A percentile compares a stretch with the other conserved stretches of the same genome.
Evolutionary conservation across 2,329 filamentous ascomycete genomes (phyloP).

Genomic region (Dactylonectria macrodidyma): DNA sequence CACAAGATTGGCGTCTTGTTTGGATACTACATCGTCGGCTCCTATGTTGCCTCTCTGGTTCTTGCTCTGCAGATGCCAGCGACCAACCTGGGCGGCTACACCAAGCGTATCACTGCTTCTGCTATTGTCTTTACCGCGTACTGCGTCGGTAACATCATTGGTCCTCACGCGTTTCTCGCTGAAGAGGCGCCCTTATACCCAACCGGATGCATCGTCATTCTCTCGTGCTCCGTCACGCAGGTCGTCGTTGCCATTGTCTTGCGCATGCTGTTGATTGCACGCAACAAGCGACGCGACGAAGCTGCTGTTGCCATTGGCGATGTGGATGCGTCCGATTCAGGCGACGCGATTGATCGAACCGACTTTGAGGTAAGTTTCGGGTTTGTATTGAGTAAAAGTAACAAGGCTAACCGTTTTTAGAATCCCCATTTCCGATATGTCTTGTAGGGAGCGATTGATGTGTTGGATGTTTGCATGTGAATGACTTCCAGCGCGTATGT

Average conservation of each 20-base stretch:
- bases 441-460: neutral
- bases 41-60: constrained; percentile 66
- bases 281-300: constrained; percentile 36
- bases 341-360: constrained; percentile 32
- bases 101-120: constrained; percentile 61
- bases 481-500: too few species aligned
- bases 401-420: neutral
- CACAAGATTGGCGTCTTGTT: constrained; percentile 62
- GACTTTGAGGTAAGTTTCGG: constrained; percentile 41
- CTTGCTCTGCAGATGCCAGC: constrained; percentile 68
- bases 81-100: constrained; percentile 63
- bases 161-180: constrained; percentile 57
- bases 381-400: too few species aligned
- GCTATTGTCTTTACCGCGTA: constrained; percentile 63
- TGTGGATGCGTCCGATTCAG: neutral
- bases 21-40: constrained; percentile 65
- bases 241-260: constrained; percentile 39
- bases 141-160: constrained; percentile 49
- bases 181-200: constrained; percentile 63
- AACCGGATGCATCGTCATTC: constrained; percentile 62
- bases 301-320: constrained; percentile 14
- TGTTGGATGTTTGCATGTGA: neutral
- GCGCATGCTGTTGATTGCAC: constrained; percentile 22
- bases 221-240: constrained; percentile 34
- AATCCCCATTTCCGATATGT: constrained; percentile 27